A percentile compares a stretch with the other conserved stretches of the same genome.
These are phyloP conservation scores for Boletus sp. DNA, from an alignment of 768 basidiomycete species.

Conservation along the genomic window DNA sequence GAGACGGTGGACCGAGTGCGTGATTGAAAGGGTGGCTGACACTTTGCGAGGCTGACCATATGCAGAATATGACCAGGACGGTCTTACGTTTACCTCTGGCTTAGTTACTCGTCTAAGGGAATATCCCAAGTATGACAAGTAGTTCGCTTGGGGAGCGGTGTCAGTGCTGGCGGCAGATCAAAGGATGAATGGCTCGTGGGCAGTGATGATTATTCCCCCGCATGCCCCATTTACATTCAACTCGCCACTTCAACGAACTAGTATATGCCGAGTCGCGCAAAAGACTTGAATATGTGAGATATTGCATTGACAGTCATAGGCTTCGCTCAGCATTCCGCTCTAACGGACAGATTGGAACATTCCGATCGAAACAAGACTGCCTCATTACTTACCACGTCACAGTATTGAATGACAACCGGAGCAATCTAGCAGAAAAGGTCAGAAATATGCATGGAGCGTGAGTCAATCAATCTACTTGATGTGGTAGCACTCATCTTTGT, in stretches of 20 bases:
- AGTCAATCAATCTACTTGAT: background rate
- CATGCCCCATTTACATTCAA: slow-evolving; percentile 21
- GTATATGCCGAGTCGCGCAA: slow-evolving; percentile 5
- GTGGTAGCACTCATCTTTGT: no score
- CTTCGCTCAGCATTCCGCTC: slow-evolving; percentile 9
- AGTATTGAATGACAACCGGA: slow-evolving; percentile 16
- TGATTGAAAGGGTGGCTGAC: slow-evolving; percentile 16
- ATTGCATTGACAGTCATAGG: background rate
- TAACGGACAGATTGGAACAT: background rate
- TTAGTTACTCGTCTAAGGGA: no score
- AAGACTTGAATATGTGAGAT: slow-evolving; percentile 5
- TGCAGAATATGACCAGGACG: no score
- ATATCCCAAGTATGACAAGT: no score
- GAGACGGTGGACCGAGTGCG: background rate
- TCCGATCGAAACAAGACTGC: slow-evolving; percentile 27
- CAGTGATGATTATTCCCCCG: no score
- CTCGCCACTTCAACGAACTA: slow-evolving; percentile 8
- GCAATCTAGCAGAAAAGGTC: slow-evolving; percentile 12
- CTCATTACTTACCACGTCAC: slow-evolving; percentile 23
- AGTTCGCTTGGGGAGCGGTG: no score
- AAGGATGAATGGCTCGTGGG: no score
- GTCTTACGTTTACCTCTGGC: no score
- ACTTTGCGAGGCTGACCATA: slow-evolving; percentile 15
- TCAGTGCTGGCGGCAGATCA: no score
- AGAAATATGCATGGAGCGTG: slow-evolving; percentile 26